Conservation (phyloP, 2,329 filamentous ascomycete genomes). For the Cadophora luteo-olivacea region DNA sequence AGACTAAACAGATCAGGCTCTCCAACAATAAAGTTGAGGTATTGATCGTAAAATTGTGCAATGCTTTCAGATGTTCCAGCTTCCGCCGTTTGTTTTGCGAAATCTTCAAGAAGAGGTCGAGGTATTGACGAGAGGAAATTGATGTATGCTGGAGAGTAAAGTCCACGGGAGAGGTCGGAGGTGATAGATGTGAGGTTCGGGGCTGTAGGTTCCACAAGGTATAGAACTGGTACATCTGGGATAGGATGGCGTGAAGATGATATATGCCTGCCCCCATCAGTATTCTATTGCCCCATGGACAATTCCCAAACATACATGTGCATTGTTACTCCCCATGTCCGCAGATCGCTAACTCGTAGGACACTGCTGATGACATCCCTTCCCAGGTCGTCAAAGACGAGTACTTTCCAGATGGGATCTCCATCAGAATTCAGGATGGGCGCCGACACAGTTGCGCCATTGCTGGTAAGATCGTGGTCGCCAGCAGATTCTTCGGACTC, state of each 20-base stretch:
- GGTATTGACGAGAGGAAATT: constrained; percentile 97
- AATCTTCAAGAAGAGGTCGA: constrained; percentile 89
- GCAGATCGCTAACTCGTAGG: constrained; percentile 88
- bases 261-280: constrained; percentile 69
- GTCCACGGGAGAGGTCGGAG: constrained; percentile 80
- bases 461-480: constrained; percentile 66
- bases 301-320: constrained; percentile 70
- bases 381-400: constrained; percentile 91
- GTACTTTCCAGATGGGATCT: constrained; percentile 95
- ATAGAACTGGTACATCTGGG: constrained; percentile 94
- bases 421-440: constrained; percentile 86
- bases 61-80: constrained; percentile 88
- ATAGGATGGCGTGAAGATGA: constrained; percentile 84
- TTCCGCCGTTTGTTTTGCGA: constrained; percentile 84
- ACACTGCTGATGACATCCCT: constrained; percentile 98
- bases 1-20: constrained; percentile 96
- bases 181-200: constrained; percentile 85
- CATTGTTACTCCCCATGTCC: constrained; percentile 94
- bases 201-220: constrained; percentile 88
- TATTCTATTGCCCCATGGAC: constrained; percentile 13
- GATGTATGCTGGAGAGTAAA: constrained; percentile 94
- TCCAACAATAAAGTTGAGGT: constrained; percentile 95
- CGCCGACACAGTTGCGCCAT: constrained; percentile 72
- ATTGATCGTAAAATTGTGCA: constrained; percentile 93
- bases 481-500: constrained; percentile 59